Conservation (phyloP, 2,329 filamentous ascomycete species). For the Blastomyces silverae region DNA sequence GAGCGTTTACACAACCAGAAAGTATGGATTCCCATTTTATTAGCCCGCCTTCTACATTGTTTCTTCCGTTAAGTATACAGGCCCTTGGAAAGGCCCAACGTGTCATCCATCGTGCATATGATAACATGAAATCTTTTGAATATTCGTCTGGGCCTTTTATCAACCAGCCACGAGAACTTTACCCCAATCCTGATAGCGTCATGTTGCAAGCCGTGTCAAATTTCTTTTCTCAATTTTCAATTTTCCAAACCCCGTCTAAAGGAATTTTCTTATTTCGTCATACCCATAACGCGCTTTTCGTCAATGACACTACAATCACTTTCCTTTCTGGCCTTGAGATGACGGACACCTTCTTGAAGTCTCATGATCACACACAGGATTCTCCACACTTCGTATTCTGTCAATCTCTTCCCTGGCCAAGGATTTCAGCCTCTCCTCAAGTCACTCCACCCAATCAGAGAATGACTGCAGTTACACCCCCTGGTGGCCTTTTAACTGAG, state of each 20-base stretch:
- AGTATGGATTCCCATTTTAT: slow-evolving; percentile 21
- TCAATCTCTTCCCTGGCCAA: background rate
- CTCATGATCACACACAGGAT: background rate
- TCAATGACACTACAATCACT: slow-evolving; percentile 8
- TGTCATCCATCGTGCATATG: slow-evolving; percentile 4
- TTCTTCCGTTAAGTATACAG: slow-evolving; percentile 10
- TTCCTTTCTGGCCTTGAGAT: slow-evolving; percentile 9
- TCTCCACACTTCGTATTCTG: slow-evolving; percentile 5
- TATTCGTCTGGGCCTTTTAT: background rate
- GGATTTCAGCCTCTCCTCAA: background rate
- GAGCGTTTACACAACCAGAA: slow-evolving; percentile 18
- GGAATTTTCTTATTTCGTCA: slow-evolving; percentile 5
- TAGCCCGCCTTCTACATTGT: slow-evolving; percentile 11
- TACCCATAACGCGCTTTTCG: slow-evolving; percentile 7
- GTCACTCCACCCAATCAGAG: background rate
- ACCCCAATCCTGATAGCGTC: background rate
- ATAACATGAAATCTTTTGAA: background rate
- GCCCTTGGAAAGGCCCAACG: slow-evolving; percentile 8
- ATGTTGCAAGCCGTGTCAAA: slow-evolving; percentile 4
- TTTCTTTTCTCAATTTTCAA: slow-evolving; percentile 2
- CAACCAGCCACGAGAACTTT: background rate
- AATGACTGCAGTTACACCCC: background rate
- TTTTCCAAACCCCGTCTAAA: background rate
- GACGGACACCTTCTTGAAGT: background rate
- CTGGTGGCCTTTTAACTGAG: slow-evolving; percentile 14